Conservation (phyloP, 2,329 filamentous ascomycete species). For the Fusarium sp. region DNA sequence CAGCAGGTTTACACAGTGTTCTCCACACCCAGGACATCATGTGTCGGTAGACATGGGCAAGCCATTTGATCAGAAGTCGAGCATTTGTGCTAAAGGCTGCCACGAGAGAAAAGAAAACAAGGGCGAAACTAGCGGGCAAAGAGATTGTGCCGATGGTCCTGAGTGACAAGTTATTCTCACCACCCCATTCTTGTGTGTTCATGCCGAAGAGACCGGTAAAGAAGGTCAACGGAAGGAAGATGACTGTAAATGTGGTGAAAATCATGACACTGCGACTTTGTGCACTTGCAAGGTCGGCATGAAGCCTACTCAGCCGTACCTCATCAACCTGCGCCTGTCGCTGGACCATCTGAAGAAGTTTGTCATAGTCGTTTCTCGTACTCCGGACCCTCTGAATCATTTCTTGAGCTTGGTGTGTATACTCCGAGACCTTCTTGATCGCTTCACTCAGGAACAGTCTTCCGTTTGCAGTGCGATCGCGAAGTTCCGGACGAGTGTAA, state of each 20-base stretch:
- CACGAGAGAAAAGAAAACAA: slow-evolving; percentile 64
- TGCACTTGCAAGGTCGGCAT: slow-evolving; percentile 71
- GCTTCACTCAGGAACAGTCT: slow-evolving; percentile 65
- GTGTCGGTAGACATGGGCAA: slow-evolving; percentile 26
- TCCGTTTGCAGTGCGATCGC: slow-evolving; percentile 58
- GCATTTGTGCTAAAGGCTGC: slow-evolving; percentile 66
- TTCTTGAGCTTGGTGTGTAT: slow-evolving; percentile 64
- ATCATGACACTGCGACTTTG: slow-evolving; percentile 74
- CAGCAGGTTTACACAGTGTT: slow-evolving; percentile 40
- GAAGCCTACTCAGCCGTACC: slow-evolving; percentile 70
- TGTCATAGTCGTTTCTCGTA: slow-evolving; percentile 72
- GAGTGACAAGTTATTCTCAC: slow-evolving; percentile 58
- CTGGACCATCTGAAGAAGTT: slow-evolving; percentile 74
- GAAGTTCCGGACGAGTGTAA: slow-evolving; percentile 57
- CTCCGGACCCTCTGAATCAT: slow-evolving; percentile 69
- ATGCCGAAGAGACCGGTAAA: slow-evolving; percentile 75
- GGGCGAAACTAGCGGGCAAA: slow-evolving; percentile 59
- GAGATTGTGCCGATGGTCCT: slow-evolving; percentile 61
- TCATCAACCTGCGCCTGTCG: slow-evolving; percentile 75
- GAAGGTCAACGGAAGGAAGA: slow-evolving; percentile 73
- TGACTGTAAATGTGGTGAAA: slow-evolving; percentile 72
- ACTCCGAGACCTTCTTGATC: slow-evolving; percentile 64
- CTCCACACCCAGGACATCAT: slow-evolving; percentile 39
- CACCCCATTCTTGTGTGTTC: slow-evolving; percentile 72
- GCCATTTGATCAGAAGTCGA: slow-evolving; percentile 48